Evolutionary conservation across 176 grass and related monocot species (phyloP).

Genomic region (Musa schizocarpa): DNA sequence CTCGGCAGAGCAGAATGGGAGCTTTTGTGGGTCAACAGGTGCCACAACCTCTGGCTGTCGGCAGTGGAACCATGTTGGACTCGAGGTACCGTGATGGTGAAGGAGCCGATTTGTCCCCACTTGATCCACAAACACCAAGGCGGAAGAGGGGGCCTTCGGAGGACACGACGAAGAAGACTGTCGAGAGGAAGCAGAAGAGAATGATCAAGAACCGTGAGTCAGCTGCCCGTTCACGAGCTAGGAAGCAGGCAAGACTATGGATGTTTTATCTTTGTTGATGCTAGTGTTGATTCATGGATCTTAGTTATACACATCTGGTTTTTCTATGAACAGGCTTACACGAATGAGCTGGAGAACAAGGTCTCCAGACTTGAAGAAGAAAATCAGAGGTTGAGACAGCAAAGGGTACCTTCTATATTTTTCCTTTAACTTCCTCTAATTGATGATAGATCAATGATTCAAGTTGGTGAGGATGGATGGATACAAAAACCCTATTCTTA

Average conservation of each 20-base stretch:
- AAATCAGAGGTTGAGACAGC: conserved; percentile 22
- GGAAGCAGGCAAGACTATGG: conserved; percentile 12
- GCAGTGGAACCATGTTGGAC: not conserved
- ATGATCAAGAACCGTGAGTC: conserved; percentile 31
- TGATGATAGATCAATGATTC: no score
- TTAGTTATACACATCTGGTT: no score
- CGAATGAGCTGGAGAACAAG: conserved; percentile 27
- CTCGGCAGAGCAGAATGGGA: conserved; percentile 3
- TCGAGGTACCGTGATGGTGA: not conserved
- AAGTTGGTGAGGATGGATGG: no score
- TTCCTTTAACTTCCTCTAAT: no score
- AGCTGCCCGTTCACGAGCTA: conserved; percentile 22
- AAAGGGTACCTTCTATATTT: conserved; percentile 1
- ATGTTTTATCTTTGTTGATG: not conserved
- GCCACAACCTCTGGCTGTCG: not conserved
- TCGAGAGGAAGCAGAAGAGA: conserved; percentile 24
- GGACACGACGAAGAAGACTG: conserved; percentile 7
- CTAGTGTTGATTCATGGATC: not conserved
- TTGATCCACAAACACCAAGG: not conserved
- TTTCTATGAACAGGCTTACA: conserved; percentile 16
- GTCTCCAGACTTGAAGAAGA: conserved; percentile 23
- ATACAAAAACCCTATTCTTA: no score
- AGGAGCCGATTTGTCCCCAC: not conserved
- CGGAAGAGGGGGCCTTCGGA: conserved; percentile 14
- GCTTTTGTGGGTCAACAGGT: not conserved